Percentiles rank a stretch among this genome's conserved stretches.
phyloP scores from a whole-genome alignment of 805 yeast species.

The Diddensiella transvaalensis region DNA sequence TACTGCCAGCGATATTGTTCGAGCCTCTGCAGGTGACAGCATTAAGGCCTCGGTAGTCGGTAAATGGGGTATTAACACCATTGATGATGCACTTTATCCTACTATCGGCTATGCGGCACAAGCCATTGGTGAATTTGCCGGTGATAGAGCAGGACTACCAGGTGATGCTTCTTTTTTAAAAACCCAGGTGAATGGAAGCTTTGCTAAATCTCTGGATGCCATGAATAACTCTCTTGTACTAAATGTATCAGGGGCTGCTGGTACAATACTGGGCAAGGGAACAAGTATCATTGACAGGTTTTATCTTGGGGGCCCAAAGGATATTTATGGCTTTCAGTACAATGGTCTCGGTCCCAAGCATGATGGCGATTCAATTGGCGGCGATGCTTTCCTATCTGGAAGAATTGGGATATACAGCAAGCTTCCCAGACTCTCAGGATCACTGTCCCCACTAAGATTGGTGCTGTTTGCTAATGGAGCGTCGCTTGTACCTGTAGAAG shows the following conservation, averaged over 20 bases:
- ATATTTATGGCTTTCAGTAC: slow-evolving; percentile 60
- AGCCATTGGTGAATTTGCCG: slow-evolving; percentile 35
- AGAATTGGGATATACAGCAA: slow-evolving; percentile 56
- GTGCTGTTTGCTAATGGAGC: slow-evolving; percentile 67
- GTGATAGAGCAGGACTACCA: slow-evolving; percentile 26
- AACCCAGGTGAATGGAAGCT: slow-evolving; percentile 16
- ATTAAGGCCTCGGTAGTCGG: slow-evolving; percentile 52
- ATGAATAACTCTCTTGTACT: slow-evolving; percentile 21
- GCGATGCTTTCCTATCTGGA: slow-evolving; percentile 54
- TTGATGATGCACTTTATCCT: slow-evolving; percentile 39
- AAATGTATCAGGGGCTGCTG: slow-evolving; percentile 14
- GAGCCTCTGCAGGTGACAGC: slow-evolving; percentile 60
- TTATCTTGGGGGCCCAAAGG: slow-evolving; percentile 70
- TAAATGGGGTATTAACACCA: slow-evolving; percentile 39
- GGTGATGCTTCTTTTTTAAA: slow-evolving; percentile 32
- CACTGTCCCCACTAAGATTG: slow-evolving; percentile 51
- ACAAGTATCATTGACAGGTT: slow-evolving; percentile 72
- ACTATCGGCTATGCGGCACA: slow-evolving; percentile 40
- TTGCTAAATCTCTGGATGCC: slow-evolving; percentile 21
- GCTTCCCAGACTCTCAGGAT: slow-evolving; percentile 46
- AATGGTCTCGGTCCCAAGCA: slow-evolving; percentile 65
- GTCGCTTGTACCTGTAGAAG: slow-evolving; percentile 36
- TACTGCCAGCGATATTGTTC: slow-evolving; percentile 54
- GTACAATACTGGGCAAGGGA: slow-evolving; percentile 21
- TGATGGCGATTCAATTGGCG: slow-evolving; percentile 58